Evolutionary conservation across 345 rosid species (phyloP), one percentile per base, ranked within the genome.

Genomic region (Kandelia obovata): DNA sequence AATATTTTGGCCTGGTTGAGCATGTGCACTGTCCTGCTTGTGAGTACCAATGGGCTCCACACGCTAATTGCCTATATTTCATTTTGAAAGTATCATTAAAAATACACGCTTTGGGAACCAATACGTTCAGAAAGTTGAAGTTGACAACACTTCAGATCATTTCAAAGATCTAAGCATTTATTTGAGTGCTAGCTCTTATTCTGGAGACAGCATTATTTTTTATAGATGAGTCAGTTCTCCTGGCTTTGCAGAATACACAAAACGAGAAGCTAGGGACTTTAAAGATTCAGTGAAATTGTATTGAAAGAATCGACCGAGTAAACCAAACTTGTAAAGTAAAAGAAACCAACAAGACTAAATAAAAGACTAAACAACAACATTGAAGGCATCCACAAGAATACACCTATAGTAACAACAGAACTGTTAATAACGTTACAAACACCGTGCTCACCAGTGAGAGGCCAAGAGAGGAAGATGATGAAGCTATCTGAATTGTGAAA

Each of bases 401-500:
- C 65, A 69, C 34, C 71, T 75, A 69, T 39, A 59, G 9, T 20
- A 49, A 30, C 20, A 49, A 30, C 20, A 76, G 60, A 53, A 57
- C 53, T 47, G 77, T 71, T 34, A 35, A 7, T 10, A 76, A 64
- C 28, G 67, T 58, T 47, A 62, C 34, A 53, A 78, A n/a, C 21
- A 53, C 77, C 0, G 72, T 71, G 65, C 53, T 67, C 58, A 57
- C 34, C 56, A 65, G 66, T 1, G 82, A 66, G n/a, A 78, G 77
- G 53, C 65, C 21, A 52, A 69, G 69, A 58, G 68, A 68, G 32
- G 78, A 61, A 13, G 88, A 78, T 56, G 79, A 75, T 37, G 64
- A 65, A 19, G 62, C 80, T 2, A 90, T 77, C 78, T 89, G 92
- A 72, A 91, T 84, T 15, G 76, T 77, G 55, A 93, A 93, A 68